These are phyloP conservation scores for Botrytis sinoallii DNA, from an alignment of 2,329 filamentous ascomycete genomes.

Conservation along the genomic window DNA sequence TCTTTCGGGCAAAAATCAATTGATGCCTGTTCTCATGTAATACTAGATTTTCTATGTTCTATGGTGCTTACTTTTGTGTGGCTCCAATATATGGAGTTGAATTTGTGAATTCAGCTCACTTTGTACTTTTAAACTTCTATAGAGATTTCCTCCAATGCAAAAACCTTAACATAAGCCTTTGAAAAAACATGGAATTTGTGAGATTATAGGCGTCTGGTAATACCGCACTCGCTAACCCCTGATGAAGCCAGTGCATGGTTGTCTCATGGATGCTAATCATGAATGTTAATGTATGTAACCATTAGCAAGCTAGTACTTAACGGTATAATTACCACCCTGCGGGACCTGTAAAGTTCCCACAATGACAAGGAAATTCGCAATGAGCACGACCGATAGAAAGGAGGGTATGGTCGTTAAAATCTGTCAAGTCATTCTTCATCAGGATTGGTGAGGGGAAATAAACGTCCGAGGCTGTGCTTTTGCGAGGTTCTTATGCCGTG, in stretches of 20 bases:
- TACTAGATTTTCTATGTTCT: background rate
- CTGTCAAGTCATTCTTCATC: background rate
- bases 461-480: slow-evolving; percentile 7
- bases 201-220: background rate
- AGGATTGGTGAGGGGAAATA: background rate
- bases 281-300: background rate
- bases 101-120: slow-evolving; percentile 4
- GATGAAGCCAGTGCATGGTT: background rate
- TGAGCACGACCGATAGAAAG: background rate
- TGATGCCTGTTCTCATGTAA: slow-evolving; percentile 16
- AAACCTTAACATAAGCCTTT: background rate
- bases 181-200: background rate
- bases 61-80: slow-evolving; percentile 11
- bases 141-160: slow-evolving; percentile 10
- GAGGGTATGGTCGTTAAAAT: background rate
- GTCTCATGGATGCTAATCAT: background rate
- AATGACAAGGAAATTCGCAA: background rate
- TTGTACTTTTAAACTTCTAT: slow-evolving; percentile 11
- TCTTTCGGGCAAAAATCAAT: background rate
- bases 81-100: background rate
- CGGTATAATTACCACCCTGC: background rate
- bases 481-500: background rate
- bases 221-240: background rate
- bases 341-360: background rate
- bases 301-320: background rate